Evolutionary conservation across 352 stramenopile species (phyloP).

Genomic region (Thalassiosira allenii): DNA sequence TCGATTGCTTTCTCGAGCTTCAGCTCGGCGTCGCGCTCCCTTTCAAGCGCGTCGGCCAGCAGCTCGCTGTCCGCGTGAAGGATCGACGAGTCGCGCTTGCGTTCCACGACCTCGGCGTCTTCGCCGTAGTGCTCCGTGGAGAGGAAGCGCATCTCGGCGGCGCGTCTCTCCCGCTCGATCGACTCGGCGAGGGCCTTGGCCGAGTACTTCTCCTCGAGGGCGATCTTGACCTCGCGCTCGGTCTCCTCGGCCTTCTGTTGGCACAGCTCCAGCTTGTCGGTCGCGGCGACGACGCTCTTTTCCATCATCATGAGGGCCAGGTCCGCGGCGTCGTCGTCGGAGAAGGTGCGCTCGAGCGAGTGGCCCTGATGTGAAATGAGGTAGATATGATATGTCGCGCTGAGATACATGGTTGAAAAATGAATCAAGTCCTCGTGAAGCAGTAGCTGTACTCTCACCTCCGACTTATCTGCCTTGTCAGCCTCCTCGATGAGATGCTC

Average conservation of each 20-base stretch:
- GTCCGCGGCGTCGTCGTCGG: conserved; percentile 10
- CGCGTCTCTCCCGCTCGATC: conserved; percentile 15
- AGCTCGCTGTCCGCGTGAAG: conserved; percentile 14
- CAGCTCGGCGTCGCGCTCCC: conserved; percentile 8
- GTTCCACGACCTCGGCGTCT: background rate
- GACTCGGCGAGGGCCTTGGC: conserved; percentile 16
- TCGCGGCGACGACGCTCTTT: conserved; percentile 1
- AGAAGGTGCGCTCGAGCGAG: conserved; percentile 13
- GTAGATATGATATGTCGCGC: no score
- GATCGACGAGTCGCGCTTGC: background rate
- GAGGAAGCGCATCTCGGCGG: conserved; percentile 12
- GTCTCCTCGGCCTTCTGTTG: conserved; percentile 3
- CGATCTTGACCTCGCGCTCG: background rate
- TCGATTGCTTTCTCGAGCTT: conserved; percentile 19
- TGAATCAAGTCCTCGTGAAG: background rate
- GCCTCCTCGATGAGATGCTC: conserved; percentile 13
- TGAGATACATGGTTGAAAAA: background rate
- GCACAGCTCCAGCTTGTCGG: conserved; percentile 12
- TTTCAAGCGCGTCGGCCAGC: conserved; percentile 1
- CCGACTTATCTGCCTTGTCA: background rate
- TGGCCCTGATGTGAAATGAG: conserved; percentile 2
- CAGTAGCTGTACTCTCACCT: conserved; percentile 4
- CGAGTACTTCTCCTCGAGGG: conserved; percentile 10
- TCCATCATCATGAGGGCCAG: conserved; percentile 21
- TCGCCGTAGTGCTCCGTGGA: conserved; percentile 6